Percentiles rank a stretch among this genome's conserved stretches.
Conservation (phyloP, 2,329 filamentous ascomycete species). For the Colletotrichum tanaceti region DNA sequence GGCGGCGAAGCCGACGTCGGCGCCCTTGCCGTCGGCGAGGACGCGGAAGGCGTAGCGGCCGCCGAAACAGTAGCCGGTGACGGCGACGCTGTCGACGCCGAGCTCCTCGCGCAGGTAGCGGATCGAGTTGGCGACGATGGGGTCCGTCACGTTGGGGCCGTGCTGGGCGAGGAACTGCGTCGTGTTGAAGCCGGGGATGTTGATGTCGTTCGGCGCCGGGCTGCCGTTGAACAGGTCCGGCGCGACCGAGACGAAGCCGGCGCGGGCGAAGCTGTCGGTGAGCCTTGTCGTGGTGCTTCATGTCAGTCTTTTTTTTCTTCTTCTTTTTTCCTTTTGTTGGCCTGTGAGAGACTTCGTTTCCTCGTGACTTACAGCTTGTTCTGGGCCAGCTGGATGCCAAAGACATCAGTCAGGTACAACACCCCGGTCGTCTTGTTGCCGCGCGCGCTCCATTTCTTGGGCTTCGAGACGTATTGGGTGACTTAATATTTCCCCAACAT, state of each 20-base stretch:
- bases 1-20: constrained; percentile 71
- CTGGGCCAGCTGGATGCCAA: constrained; percentile 49
- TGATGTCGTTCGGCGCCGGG: constrained; percentile 57
- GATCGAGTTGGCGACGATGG: constrained; percentile 59
- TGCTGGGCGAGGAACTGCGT: constrained; percentile 56
- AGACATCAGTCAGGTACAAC: constrained; percentile 50
- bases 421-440: constrained; percentile 26
- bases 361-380: constrained; percentile 40
- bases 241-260: constrained; percentile 73
- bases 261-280: constrained; percentile 74
- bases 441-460: constrained; percentile 10
- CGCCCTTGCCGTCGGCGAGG: constrained; percentile 61
- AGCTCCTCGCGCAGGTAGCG: constrained; percentile 58
- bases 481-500: constrained; percentile 1
- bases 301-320: too few relatives aligned
- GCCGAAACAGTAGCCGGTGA: constrained; percentile 74
- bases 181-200: constrained; percentile 54
- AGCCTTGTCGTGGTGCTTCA: too few relatives aligned
- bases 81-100: constrained; percentile 65
- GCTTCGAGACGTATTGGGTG: constrained; percentile 37
- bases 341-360: too few relatives aligned
- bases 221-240: constrained; percentile 75
- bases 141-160: constrained; percentile 55
- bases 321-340: too few relatives aligned
- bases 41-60: constrained; percentile 68